Evolutionary conservation across 768 basidiomycete genomes (phyloP), one percentile per base, ranked within the genome.

Genomic region (Cubamyces lactineus): DNA sequence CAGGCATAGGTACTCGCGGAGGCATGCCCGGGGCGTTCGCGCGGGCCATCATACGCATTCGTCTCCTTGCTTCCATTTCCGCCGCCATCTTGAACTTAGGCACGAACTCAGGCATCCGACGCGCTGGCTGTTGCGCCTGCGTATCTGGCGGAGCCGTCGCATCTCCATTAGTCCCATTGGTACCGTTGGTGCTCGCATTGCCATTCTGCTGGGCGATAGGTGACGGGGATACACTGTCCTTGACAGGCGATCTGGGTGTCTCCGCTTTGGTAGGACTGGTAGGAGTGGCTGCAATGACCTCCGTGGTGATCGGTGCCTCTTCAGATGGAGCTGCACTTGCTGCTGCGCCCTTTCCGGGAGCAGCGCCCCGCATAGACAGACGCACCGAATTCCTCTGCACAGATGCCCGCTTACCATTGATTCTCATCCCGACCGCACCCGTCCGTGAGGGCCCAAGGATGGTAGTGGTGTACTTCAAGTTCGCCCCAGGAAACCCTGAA

Each of bases 391-490:
- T 59, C 16, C 67, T 55, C 9, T 62, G 57, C 30, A 57, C 42
- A 13, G 63, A 64, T 12, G 55, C 74, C 16, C 87, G 78, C 66
- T 86, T 86, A 0, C 86, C 94, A 26, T 83, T 76, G 3, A 94
- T 88, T 23, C 94, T 81, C 75, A 96, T 81, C 0, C 95, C 95
- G 1, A 89, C 71, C 0, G 82, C 91, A 4, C 91, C 92, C 0
- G 84, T 81, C 24, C 85, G 81, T 4, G 82, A 81, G 12, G 77
- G 78, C 3, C 87, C 92, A 82, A 95, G 87, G 70, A 97, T 96
- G 3, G 96, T 97, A 69, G 89, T 86, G 6, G 92, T 91, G 73
- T 96, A 89, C 70, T 89, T 91, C 65, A 97, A 80, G 15, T 82
- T 70, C 12, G 79, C 73, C 3, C 87, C 73, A 74, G 84, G 73